Percentiles rank a stretch among this genome's conserved stretches.
Evolutionary conservation across 2,329 filamentous ascomycete species (phyloP).

Genomic region (Cytospora mali): DNA sequence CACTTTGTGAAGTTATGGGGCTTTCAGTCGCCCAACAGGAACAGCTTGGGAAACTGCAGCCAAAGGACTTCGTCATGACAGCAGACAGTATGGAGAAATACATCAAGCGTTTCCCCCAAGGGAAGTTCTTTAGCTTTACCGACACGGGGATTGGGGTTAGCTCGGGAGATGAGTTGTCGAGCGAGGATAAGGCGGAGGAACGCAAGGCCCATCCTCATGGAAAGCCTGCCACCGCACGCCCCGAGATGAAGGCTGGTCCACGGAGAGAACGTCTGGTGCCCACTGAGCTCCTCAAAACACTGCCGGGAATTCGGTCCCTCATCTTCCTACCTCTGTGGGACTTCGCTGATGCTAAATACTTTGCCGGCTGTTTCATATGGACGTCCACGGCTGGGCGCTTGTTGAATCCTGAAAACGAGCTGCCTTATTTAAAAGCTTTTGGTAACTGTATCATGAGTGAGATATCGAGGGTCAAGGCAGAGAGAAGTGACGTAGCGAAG

Average conservation of each 20-base stretch:
- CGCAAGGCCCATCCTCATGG: constrained; percentile 1
- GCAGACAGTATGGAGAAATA: constrained; percentile 23
- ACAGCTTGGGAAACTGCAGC: constrained; percentile 16
- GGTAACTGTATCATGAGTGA: constrained; percentile 59
- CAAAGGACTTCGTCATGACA: constrained; percentile 13
- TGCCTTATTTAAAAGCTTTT: constrained; percentile 50
- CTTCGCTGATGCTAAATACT: constrained; percentile 30
- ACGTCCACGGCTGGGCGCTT: background rate
- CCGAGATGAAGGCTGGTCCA: background rate
- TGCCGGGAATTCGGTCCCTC: constrained; percentile 49
- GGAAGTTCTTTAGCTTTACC: constrained; percentile 24
- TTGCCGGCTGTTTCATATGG: constrained; percentile 26
- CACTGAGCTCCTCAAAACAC: constrained; percentile 38
- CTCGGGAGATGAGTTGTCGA: constrained; percentile 11
- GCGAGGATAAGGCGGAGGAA: constrained; percentile 25
- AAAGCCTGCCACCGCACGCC: background rate
- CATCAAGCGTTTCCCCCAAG: constrained; percentile 17
- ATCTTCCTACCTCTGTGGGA: constrained; percentile 54
- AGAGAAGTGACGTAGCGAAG: constrained; percentile 46
- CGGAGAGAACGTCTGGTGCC: constrained; percentile 32
- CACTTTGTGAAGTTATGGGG: constrained; percentile 18
- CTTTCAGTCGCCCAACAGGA: constrained; percentile 18
- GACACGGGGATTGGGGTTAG: constrained; percentile 17
- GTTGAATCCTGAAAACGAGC: constrained; percentile 40
- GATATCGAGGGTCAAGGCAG: constrained; percentile 47